These are phyloP conservation scores for Diaporthe ampelina DNA, from an alignment of 2,329 filamentous ascomycete species.

Conservation along the genomic window DNA sequence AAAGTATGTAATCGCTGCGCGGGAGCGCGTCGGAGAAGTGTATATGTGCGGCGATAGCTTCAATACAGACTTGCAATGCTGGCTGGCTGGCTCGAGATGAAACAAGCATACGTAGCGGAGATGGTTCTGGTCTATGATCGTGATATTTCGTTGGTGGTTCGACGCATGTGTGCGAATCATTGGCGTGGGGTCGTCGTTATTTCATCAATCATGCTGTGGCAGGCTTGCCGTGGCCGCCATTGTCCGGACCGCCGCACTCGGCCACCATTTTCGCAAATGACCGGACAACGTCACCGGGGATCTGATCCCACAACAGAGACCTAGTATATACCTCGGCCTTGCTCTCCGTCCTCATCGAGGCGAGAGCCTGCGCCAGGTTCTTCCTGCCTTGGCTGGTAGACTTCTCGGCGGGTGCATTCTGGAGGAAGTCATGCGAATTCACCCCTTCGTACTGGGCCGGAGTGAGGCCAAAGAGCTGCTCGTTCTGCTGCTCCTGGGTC, in stretches of 20 bases:
- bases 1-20: conserved; percentile 40
- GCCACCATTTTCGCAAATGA: conserved; percentile 94
- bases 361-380: conserved; percentile 85
- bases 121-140: conserved; percentile 41
- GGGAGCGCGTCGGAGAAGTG: conserved; percentile 44
- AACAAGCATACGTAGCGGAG: conserved; percentile 45
- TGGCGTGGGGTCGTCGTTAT: conserved; percentile 41
- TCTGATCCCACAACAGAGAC: conserved; percentile 93
- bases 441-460: conserved; percentile 91
- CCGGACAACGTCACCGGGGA: conserved; percentile 90
- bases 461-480: conserved; percentile 89
- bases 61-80: conserved; percentile 40
- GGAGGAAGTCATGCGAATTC: conserved; percentile 80
- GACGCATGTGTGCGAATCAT: conserved; percentile 41
- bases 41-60: conserved; percentile 42
- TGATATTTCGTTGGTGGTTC: conserved; percentile 41
- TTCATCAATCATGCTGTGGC: conserved; percentile 54
- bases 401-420: conserved; percentile 64
- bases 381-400: conserved; percentile 75
- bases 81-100: conserved; percentile 29
- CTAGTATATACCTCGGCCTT: conserved; percentile 94
- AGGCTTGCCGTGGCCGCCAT: conserved; percentile 47
- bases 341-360: conserved; percentile 79
- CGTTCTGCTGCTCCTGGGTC: conserved; percentile 86
- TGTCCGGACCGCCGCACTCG: conserved; percentile 71